These are phyloP conservation scores for Claviceps quebecensis DNA, from an alignment of 2,329 filamentous ascomycete genomes.

Conservation along the genomic window DNA sequence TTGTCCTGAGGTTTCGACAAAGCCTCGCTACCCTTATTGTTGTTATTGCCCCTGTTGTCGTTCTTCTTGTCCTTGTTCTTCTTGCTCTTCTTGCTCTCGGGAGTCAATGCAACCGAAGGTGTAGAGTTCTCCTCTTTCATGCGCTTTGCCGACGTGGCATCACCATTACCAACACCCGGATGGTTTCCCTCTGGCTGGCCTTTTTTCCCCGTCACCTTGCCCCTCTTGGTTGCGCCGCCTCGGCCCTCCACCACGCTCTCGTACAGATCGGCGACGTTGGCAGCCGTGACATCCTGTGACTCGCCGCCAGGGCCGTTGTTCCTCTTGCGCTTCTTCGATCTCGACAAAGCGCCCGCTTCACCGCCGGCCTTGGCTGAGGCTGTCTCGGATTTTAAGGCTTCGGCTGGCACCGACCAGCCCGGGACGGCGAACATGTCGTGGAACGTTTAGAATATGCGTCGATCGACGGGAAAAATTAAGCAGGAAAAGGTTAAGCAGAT, in stretches of 20 bases:
- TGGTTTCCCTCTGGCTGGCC: constrained; percentile 8
- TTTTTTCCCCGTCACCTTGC: constrained; percentile 19
- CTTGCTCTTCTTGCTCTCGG: not conserved
- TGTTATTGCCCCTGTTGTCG: not conserved
- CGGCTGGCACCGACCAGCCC: constrained; percentile 74
- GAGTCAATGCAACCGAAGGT: not conserved
- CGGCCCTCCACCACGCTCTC: constrained; percentile 63
- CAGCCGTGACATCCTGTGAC: constrained; percentile 40
- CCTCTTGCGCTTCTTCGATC: constrained; percentile 46
- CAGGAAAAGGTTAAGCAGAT: not conserved
- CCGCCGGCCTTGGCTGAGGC: constrained; percentile 16
- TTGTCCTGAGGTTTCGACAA: constrained; percentile 18
- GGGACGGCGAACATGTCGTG: constrained; percentile 74
- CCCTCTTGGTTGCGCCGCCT: constrained; percentile 15
- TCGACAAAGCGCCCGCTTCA: constrained; percentile 24
- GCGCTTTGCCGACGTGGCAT: constrained; percentile 2
- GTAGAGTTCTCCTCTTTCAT: not conserved
- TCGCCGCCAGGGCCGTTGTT: constrained; percentile 8
- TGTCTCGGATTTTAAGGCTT: constrained; percentile 56
- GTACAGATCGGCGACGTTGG: constrained; percentile 67
- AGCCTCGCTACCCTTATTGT: not conserved
- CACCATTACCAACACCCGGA: not conserved
- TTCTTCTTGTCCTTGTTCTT: not conserved
- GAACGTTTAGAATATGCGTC: not conserved
- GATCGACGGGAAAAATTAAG: not conserved